phyloP scores from a whole-genome alignment of 768 basidiomycete species.

The Mycena haematopus region DNA sequence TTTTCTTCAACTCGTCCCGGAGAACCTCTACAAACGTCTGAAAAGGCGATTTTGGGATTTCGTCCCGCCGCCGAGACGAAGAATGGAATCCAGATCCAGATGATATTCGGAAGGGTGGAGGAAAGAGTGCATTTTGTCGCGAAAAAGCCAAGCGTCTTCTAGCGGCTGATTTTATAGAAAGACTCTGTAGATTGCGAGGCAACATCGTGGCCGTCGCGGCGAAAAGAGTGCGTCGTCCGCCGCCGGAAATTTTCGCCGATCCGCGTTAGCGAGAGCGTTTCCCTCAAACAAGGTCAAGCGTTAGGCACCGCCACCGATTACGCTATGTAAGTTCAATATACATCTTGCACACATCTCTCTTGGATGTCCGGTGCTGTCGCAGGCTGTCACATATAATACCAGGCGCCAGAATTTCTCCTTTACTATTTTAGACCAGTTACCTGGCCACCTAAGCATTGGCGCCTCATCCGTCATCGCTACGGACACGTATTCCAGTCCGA shows the following conservation, averaged over 20 bases:
- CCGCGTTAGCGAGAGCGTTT: neutral
- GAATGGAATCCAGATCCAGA: slow-evolving; percentile 65
- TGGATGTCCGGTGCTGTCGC: too few species aligned
- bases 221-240: neutral
- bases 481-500: too few species aligned
- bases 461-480: too few species aligned
- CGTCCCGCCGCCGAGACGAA: slow-evolving; percentile 64
- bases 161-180: slow-evolving; percentile 35
- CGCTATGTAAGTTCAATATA: too few species aligned
- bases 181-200: slow-evolving; percentile 53
- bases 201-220: slow-evolving; percentile 41
- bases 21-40: slow-evolving; percentile 96
- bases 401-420: too few species aligned
- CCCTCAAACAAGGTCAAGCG: slow-evolving; percentile 4
- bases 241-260: slow-evolving; percentile 3
- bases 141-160: slow-evolving; percentile 24
- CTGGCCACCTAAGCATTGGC: too few species aligned
- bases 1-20: slow-evolving; percentile 91
- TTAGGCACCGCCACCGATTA: neutral
- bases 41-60: slow-evolving; percentile 89
- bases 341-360: too few species aligned
- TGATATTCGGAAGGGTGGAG: slow-evolving; percentile 20
- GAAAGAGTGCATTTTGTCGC: slow-evolving; percentile 13
- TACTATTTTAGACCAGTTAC: too few species aligned
- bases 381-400: too few species aligned